Percentiles rank a stretch among this genome's conserved stretches.
phyloP scores from a whole-genome alignment of 805 yeast genomes.

The Isabelozyma pseudorhagii region DNA sequence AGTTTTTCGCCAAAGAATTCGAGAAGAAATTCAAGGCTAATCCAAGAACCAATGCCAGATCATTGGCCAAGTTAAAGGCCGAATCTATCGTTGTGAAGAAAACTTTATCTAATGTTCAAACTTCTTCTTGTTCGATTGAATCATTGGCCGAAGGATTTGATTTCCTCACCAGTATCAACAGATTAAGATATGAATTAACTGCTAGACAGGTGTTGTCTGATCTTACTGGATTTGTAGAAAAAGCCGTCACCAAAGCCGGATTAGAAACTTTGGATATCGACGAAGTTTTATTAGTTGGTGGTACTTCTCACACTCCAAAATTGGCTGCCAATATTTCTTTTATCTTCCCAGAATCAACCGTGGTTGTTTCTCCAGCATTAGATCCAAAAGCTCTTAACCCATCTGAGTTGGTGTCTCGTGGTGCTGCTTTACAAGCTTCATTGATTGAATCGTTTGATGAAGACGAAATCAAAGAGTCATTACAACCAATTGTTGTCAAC shows the following conservation, averaged over 20 bases:
- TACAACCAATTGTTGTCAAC: slow-evolving; percentile 79
- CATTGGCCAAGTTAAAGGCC: slow-evolving; percentile 81
- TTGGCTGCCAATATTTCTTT: slow-evolving; percentile 69
- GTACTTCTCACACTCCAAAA: slow-evolving; percentile 90
- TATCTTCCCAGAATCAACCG: slow-evolving; percentile 78
- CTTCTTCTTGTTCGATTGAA: slow-evolving; percentile 91
- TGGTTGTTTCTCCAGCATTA: slow-evolving; percentile 69
- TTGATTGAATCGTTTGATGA: slow-evolving; percentile 77
- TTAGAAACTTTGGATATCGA: slow-evolving; percentile 83
- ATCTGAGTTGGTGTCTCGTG: slow-evolving; percentile 84
- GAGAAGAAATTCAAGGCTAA: slow-evolving; percentile 81
- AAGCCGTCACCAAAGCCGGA: slow-evolving; percentile 75
- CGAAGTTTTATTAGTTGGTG: slow-evolving; percentile 91
- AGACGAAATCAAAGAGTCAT: slow-evolving; percentile 76
- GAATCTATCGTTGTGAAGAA: slow-evolving; percentile 84
- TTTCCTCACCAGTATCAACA: slow-evolving; percentile 88
- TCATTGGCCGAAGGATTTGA: slow-evolving; percentile 92
- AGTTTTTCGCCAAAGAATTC: slow-evolving; percentile 88
- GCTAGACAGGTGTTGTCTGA: slow-evolving; percentile 74
- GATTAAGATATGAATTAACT: slow-evolving; percentile 88
- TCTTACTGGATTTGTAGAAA: slow-evolving; percentile 74
- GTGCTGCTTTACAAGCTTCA: slow-evolving; percentile 96
- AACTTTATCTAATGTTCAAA: slow-evolving; percentile 84
- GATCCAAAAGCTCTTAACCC: slow-evolving; percentile 83
- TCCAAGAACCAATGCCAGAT: slow-evolving; percentile 78